A percentile compares a stretch with the other conserved stretches of the same genome.
These are phyloP conservation scores for Hamigera avellanea DNA, from an alignment of 495 filamentous ascomycete species.

Conservation along the genomic window DNA sequence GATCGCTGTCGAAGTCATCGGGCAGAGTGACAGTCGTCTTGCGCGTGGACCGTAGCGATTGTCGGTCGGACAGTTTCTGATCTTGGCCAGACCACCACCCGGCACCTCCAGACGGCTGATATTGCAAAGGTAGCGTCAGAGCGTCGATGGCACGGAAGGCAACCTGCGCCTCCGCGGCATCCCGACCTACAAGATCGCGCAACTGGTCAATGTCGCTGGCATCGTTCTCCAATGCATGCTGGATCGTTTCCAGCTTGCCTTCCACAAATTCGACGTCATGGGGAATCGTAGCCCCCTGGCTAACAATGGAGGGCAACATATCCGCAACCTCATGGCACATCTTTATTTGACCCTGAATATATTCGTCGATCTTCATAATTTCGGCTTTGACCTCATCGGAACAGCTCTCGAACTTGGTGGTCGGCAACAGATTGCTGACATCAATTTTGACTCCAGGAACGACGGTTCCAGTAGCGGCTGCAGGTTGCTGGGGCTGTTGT, in stretches of 20 bases:
- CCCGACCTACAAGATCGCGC: slow-evolving; percentile 48
- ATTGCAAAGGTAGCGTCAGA: slow-evolving; percentile 62
- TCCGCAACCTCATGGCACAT: slow-evolving; percentile 33
- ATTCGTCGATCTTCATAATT: slow-evolving; percentile 62
- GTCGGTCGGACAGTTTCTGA: slow-evolving; percentile 29
- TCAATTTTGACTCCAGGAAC: slow-evolving; percentile 66
- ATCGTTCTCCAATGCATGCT: slow-evolving; percentile 61
- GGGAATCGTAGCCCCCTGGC: slow-evolving; percentile 52
- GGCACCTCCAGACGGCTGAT: slow-evolving; percentile 38
- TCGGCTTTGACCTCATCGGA: slow-evolving; percentile 68
- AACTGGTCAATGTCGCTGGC: slow-evolving; percentile 56
- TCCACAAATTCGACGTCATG: slow-evolving; percentile 65
- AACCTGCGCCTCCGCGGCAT: slow-evolving; percentile 61
- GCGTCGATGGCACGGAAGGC: slow-evolving; percentile 67
- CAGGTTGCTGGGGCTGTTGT: slow-evolving; percentile 38
- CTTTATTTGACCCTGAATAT: slow-evolving; percentile 60
- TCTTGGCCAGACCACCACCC: slow-evolving; percentile 37
- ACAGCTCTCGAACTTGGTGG: slow-evolving; percentile 83
- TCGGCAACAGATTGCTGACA: slow-evolving; percentile 61
- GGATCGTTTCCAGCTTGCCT: slow-evolving; percentile 60
- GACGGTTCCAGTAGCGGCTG: slow-evolving; percentile 27
- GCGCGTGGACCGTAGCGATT: slow-evolving; percentile 27
- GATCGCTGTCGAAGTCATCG: slow-evolving; percentile 50
- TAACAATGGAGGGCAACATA: slow-evolving; percentile 46
- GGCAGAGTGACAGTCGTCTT: slow-evolving; percentile 36